Base-by-base conservation (phyloP, 2,329 filamentous ascomycete species). In the Trichoderma guizhouense region DNA sequence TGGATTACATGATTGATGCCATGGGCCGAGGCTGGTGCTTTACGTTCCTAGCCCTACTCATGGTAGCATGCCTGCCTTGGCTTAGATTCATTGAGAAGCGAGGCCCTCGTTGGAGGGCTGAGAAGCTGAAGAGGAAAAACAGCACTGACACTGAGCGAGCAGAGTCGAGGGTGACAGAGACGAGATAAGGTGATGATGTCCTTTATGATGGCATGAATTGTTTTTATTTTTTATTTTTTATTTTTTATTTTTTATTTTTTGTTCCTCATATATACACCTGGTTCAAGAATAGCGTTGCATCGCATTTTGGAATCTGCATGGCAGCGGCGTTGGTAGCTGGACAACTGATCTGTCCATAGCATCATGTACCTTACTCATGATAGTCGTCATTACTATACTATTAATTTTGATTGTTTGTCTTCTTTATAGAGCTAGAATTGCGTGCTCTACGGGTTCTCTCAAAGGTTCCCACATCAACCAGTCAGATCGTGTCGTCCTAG, bases 381-480 rank as follows among this genome's bases (percentile, higher is more conserved):
- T 21, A 47, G 32, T 70, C 58, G 51, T 71, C 39, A 57, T 61
- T 26, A 34, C 32, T 67, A 67, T 43, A 63, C 8, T 58, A 71
- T 64, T 64, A 39, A 57, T 58, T 12, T 53, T 65, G 21, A 62
- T 43, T 28, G 26, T 39, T 15, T 61, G 39, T 43, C 36, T 69
- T 53, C n/a, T 74, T 77, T 81, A 88, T 79, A 92, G 84, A 30
- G 89, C 90, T 75, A 89, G 86, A 72, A 91, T 86, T 9, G 91
- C 90, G 74, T 86, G 83, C 79, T 95, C 92, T 74, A 92, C 76
- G 18, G 91, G 88, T 75, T 90, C 86, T 78, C 93, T 88, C 79
- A 92, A 90, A 21, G 87, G 86, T 81, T 99, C 96, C 96, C 96
- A 99, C 71, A 95, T 95, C 77, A 99, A 85, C 96, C 96, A 99